A percentile compares a stretch with the other conserved stretches of the same genome.
Evolutionary conservation across 2,329 filamentous ascomycete genomes (phyloP).

Genomic region (Diaporthe humulicola): DNA sequence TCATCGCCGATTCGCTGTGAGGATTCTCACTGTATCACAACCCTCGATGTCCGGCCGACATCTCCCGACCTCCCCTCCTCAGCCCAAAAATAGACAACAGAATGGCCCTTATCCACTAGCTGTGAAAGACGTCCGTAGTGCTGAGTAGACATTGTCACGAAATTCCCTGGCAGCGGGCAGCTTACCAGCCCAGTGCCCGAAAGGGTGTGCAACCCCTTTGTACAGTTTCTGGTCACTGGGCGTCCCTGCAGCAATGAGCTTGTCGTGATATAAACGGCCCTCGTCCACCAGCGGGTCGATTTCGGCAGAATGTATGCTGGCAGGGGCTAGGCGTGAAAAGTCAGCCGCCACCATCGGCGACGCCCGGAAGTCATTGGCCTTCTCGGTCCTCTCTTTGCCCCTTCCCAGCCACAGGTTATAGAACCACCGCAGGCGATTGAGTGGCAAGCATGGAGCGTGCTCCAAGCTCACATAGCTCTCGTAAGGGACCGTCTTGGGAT

Average conservation of each 20-base stretch:
- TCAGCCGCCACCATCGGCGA: conserved; percentile 52
- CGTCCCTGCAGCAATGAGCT: conserved; percentile 48
- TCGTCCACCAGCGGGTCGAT: conserved; percentile 52
- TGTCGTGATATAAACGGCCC: conserved; percentile 50
- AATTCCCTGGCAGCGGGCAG: conserved; percentile 51
- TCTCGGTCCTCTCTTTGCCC: conserved; percentile 45
- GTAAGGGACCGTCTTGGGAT: conserved; percentile 47
- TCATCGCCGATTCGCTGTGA: background rate
- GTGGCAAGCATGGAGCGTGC: conserved; percentile 51
- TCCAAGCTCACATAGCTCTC: conserved; percentile 50
- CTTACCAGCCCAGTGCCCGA: conserved; percentile 51
- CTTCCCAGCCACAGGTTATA: conserved; percentile 53
- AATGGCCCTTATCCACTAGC: conserved; percentile 18
- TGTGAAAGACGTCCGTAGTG: conserved; percentile 45
- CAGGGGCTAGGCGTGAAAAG: conserved; percentile 50
- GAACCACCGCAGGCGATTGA: conserved; percentile 52
- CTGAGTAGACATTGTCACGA: conserved; percentile 49
- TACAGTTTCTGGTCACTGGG: conserved; percentile 51
- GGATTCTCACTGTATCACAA: background rate
- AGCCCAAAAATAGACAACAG: background rate
- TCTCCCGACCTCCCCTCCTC: background rate
- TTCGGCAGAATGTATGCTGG: conserved; percentile 50
- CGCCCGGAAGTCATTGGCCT: conserved; percentile 48
- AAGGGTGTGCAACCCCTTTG: conserved; percentile 52
- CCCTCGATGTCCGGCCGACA: background rate